phyloP scores from a whole-genome alignment of 768 basidiomycete genomes.

The Termitomyces sp. region DNA sequence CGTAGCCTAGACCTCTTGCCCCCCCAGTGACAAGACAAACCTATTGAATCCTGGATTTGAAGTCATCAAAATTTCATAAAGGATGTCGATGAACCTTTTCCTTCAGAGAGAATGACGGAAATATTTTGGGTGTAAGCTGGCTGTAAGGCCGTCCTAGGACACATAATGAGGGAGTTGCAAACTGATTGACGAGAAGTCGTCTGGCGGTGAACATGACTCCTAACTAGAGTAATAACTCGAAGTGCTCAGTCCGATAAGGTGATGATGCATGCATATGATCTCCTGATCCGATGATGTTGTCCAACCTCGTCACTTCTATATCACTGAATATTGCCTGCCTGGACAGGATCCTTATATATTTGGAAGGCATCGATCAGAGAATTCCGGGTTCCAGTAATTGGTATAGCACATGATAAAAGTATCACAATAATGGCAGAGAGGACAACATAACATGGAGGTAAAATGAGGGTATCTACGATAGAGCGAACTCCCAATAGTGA shows the following conservation, averaged over 20 bases:
- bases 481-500: conserved; percentile 24
- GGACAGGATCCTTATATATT: background rate
- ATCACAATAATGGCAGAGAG: conserved; percentile 22
- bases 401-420: conserved; percentile 19
- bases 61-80: background rate
- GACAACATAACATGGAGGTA: conserved; percentile 26
- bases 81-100: conserved; percentile 47
- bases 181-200: background rate
- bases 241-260: background rate
- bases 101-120: conserved; percentile 76
- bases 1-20: conserved; percentile 84
- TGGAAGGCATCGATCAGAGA: background rate
- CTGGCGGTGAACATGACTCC: background rate
- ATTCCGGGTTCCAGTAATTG: conserved; percentile 12
- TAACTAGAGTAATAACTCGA: background rate
- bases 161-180: background rate
- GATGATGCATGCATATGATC: too few species aligned
- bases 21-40: conserved; percentile 93
- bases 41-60: conserved; percentile 28
- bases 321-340: background rate
- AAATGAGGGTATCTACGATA: conserved; percentile 42
- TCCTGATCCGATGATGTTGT: background rate
- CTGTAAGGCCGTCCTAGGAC: background rate
- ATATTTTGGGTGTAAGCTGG: conserved; percentile 35
- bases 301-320: background rate